phyloP scores from a whole-genome alignment of 257 asterid genomes.

The Lantana camara region DNA sequence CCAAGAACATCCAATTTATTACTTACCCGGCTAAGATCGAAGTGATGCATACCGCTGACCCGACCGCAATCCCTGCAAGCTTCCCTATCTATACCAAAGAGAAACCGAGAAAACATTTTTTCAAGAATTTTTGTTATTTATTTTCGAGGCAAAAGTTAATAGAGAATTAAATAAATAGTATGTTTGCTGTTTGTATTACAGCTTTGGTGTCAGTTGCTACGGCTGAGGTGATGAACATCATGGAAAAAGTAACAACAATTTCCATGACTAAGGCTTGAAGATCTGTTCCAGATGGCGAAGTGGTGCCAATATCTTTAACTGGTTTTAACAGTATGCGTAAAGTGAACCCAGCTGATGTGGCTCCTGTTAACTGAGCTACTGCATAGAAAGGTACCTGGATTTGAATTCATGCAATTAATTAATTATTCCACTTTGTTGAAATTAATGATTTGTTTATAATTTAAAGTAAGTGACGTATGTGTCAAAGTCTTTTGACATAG shows the following conservation, averaged over 20 bases:
- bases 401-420: not conserved
- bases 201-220: slow-evolving; percentile 97
- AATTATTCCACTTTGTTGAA: not conserved
- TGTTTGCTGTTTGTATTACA: slow-evolving; percentile 48
- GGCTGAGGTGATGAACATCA: slow-evolving; percentile 88
- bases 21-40: slow-evolving; percentile 84
- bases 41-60: slow-evolving; percentile 91
- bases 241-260: slow-evolving; percentile 72
- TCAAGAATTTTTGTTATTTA: not conserved
- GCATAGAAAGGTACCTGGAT: slow-evolving; percentile 71
- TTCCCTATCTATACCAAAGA: slow-evolving; percentile 62
- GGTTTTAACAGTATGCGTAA: slow-evolving; percentile 67
- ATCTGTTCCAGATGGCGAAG: slow-evolving; percentile 63
- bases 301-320: slow-evolving; percentile 68
- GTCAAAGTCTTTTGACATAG: no score
- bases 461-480: no score
- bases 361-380: slow-evolving; percentile 71
- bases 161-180: no score
- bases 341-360: slow-evolving; percentile 59
- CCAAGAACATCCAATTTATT: no score
- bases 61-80: slow-evolving; percentile 89
- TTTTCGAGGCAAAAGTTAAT: not conserved
- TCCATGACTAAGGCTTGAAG: slow-evolving; percentile 80
- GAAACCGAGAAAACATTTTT: not conserved
- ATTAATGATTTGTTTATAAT: no score